Evolutionary conservation across 345 rosid species (phyloP).

Genomic region (Angophora floribunda): DNA sequence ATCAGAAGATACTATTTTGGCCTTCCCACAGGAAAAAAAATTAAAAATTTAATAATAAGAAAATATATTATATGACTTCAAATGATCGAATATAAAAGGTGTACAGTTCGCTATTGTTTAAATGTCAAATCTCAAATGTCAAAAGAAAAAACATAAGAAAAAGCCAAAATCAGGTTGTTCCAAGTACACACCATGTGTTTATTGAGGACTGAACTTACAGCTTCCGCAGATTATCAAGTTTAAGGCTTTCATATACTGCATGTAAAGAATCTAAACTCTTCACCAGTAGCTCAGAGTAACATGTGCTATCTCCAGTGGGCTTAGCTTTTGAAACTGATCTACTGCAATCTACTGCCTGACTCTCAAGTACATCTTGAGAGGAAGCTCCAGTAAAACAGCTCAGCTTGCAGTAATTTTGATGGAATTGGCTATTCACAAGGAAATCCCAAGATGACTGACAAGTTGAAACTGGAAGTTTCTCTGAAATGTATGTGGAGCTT

Average conservation of each 20-base stretch:
- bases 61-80: background rate
- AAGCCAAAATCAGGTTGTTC: background rate
- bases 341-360: conserved; percentile 13
- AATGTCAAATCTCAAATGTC: background rate
- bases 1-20: background rate
- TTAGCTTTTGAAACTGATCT: conserved; percentile 19
- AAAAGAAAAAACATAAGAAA: background rate
- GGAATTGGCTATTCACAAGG: conserved; percentile 76
- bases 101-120: background rate
- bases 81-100: background rate
- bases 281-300: conserved; percentile 39
- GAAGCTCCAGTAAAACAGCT: conserved; percentile 23
- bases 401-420: conserved; percentile 47
- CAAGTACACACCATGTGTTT: background rate
- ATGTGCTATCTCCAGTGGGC: conserved; percentile 24
- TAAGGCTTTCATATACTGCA: conserved; percentile 90
- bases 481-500: conserved; percentile 24
- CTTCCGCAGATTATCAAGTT: conserved; percentile 83
- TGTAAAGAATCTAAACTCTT: conserved; percentile 72
- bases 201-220: conserved; percentile 27
- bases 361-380: conserved; percentile 15
- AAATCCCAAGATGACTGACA: conserved; percentile 75
- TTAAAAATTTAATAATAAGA: background rate
- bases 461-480: conserved; percentile 14
- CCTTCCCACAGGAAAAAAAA: background rate